Conservation (phyloP, 805 yeast genomes). For the Kodamaea leandrae region DNA sequence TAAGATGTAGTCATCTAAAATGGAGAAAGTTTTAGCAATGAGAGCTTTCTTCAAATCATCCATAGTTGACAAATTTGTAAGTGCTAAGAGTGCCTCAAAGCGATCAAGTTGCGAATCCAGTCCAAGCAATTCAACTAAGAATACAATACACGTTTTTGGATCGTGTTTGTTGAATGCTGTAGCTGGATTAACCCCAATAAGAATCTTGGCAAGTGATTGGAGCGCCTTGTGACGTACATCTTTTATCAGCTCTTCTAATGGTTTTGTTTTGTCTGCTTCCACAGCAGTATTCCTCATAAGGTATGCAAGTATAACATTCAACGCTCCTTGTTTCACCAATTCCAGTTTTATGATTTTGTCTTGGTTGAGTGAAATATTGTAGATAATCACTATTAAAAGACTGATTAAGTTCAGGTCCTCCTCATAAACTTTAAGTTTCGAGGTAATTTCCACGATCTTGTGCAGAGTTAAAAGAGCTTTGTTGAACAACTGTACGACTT, state of each 20-base stretch:
- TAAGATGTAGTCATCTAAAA: slow-evolving; percentile 40
- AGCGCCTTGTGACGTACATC: slow-evolving; percentile 34
- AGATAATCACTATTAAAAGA: slow-evolving; percentile 33
- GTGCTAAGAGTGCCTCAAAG: slow-evolving; percentile 58
- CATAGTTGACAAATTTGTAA: slow-evolving; percentile 63
- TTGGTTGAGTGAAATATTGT: slow-evolving; percentile 32
- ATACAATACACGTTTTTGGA: slow-evolving; percentile 44
- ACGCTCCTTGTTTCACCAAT: slow-evolving; percentile 47
- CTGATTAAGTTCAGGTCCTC: slow-evolving; percentile 14
- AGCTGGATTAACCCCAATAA: slow-evolving; percentile 44
- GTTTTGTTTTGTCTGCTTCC: slow-evolving; percentile 20
- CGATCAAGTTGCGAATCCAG: slow-evolving; percentile 41
- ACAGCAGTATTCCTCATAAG: slow-evolving; percentile 30
- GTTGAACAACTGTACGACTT: slow-evolving; percentile 32
- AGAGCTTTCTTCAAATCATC: slow-evolving; percentile 38
- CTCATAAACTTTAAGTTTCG: slow-evolving; percentile 19
- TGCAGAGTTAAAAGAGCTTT: slow-evolving; percentile 25
- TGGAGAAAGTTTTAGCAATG: slow-evolving; percentile 45
- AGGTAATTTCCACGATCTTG: slow-evolving; percentile 18
- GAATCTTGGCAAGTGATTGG: slow-evolving; percentile 42
- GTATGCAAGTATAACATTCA: slow-evolving; percentile 38
- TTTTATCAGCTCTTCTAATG: slow-evolving; percentile 17
- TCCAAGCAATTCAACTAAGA: slow-evolving; percentile 46
- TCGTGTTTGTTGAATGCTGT: slow-evolving; percentile 41
- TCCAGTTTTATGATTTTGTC: slow-evolving; percentile 26